Conservation (phyloP, 2,329 filamentous ascomycete species). For the Onygenales sp. region DNA sequence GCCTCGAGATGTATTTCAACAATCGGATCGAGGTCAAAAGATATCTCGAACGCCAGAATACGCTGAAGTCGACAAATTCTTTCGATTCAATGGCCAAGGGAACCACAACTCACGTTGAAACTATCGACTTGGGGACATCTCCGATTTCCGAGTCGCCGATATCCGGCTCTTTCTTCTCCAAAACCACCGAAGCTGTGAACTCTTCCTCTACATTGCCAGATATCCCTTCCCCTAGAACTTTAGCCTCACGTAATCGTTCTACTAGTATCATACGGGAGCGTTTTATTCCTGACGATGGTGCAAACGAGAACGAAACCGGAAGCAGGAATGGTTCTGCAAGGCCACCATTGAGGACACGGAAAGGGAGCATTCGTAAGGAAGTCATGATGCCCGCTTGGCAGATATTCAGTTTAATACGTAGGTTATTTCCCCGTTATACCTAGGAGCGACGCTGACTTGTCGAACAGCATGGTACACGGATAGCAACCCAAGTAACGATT, state of each 20-base stretch:
- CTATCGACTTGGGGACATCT: slow-evolving; percentile 31
- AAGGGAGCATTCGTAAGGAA: slow-evolving; percentile 53
- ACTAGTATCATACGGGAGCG: slow-evolving; percentile 36
- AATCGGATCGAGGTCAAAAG: slow-evolving; percentile 81
- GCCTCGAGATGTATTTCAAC: slow-evolving; percentile 91
- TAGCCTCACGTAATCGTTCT: slow-evolving; percentile 10
- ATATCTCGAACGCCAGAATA: slow-evolving; percentile 56
- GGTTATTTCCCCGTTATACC: slow-evolving; percentile 27
- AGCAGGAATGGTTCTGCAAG: slow-evolving; percentile 16
- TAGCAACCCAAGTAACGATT: slow-evolving; percentile 54
- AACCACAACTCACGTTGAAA: slow-evolving; percentile 31
- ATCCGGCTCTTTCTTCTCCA: slow-evolving; percentile 15
- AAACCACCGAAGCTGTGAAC: slow-evolving; percentile 12
- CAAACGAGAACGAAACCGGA: slow-evolving; percentile 11
- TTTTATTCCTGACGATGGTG: slow-evolving; percentile 37
- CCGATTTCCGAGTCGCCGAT: slow-evolving; percentile 24
- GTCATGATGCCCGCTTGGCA: slow-evolving; percentile 96
- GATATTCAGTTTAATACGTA: slow-evolving; percentile 87
- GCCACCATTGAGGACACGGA: background rate
- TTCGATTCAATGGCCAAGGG: slow-evolving; percentile 29
- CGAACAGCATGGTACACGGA: slow-evolving; percentile 74
- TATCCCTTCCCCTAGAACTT: slow-evolving; percentile 12
- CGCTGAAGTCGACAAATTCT: slow-evolving; percentile 38
- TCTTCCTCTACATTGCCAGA: slow-evolving; percentile 21
- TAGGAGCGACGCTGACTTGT: slow-evolving; percentile 24